Evolutionary conservation across 345 rosid genomes (phyloP).

Genomic region (Euclidium syriacum): DNA sequence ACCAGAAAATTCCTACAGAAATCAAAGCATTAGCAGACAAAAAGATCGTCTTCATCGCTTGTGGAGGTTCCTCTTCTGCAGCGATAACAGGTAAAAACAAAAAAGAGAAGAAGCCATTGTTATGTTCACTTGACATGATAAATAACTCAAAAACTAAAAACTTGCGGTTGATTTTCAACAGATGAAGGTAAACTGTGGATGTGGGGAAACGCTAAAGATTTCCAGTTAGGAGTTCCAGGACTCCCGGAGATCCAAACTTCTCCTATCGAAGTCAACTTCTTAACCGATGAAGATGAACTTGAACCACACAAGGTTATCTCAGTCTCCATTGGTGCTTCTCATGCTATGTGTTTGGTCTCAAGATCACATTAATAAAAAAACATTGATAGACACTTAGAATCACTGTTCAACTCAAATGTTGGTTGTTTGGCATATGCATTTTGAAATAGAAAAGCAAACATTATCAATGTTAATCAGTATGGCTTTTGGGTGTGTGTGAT

Average conservation of each 20-base stretch:
- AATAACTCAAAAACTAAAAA: not conserved
- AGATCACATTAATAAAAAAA: constrained; percentile 39
- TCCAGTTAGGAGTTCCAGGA: constrained; percentile 86
- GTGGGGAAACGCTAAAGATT: constrained; percentile 97
- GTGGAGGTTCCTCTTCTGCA: constrained; percentile 93
- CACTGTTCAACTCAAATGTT: not conserved
- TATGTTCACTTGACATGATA: not conserved
- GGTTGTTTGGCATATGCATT: not conserved
- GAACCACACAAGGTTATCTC: constrained; percentile 56
- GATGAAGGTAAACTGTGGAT: constrained; percentile 74
- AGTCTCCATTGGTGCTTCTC: constrained; percentile 80
- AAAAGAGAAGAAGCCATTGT: not conserved
- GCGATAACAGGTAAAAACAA: constrained; percentile 61
- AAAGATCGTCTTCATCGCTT: constrained; percentile 49
- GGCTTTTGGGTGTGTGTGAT: not conserved
- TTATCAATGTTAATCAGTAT: not conserved
- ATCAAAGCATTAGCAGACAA: constrained; percentile 65
- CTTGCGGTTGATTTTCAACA: constrained; percentile 22
- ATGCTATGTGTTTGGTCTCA: constrained; percentile 71
- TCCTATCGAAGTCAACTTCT: constrained; percentile 74
- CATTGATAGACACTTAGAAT: too few species aligned
- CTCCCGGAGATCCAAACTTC: constrained; percentile 58
- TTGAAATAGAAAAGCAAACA: not conserved
- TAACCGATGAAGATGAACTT: constrained; percentile 60
- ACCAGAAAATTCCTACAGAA: constrained; percentile 48